Evolutionary conservation across 176 grass and related monocot genomes (phyloP).

Genomic region (Bonia amplexicaulis): DNA sequence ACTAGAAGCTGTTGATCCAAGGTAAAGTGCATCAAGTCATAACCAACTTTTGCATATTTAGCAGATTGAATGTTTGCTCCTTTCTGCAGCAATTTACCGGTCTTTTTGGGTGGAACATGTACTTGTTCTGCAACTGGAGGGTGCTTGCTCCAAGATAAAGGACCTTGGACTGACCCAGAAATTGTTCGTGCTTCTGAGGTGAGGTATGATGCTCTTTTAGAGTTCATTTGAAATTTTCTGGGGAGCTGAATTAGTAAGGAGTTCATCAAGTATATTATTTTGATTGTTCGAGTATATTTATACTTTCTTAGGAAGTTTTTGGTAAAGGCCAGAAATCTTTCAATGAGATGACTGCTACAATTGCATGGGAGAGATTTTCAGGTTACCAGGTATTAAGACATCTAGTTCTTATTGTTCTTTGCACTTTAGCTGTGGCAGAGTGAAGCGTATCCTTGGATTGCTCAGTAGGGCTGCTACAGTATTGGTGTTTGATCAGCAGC

Average conservation of each 20-base stretch:
- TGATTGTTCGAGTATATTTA: constrained; percentile 18
- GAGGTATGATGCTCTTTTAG: constrained; percentile 28
- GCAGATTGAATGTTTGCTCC: constrained; percentile 6
- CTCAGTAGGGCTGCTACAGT: constrained; percentile 5
- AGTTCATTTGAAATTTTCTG: constrained; percentile 15
- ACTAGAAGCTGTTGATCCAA: constrained; percentile 76
- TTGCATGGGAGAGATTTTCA: constrained; percentile 12
- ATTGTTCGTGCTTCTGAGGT: constrained; percentile 62
- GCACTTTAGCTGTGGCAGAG: background rate
- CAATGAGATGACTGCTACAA: constrained; percentile 18
- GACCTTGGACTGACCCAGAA: constrained; percentile 66
- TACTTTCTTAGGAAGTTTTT: constrained; percentile 46
- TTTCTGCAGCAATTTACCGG: constrained; percentile 85
- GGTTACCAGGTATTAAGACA: constrained; percentile 15
- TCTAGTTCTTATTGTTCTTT: constrained; percentile 5
- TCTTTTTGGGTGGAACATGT: constrained; percentile 80
- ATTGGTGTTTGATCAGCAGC: constrained; percentile 12
- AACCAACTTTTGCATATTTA: constrained; percentile 18
- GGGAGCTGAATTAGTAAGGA: background rate
- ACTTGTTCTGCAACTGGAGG: constrained; percentile 62
- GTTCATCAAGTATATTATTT: background rate
- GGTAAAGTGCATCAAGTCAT: constrained; percentile 42
- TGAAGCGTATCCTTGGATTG: background rate
- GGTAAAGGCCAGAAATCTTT: constrained; percentile 41
- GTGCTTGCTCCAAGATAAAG: constrained; percentile 87